Percentiles rank a stretch among this genome's conserved stretches.
Evolutionary conservation across 2,329 filamentous ascomycete species (phyloP).

Genomic region (Aspergillus glaucus): DNA sequence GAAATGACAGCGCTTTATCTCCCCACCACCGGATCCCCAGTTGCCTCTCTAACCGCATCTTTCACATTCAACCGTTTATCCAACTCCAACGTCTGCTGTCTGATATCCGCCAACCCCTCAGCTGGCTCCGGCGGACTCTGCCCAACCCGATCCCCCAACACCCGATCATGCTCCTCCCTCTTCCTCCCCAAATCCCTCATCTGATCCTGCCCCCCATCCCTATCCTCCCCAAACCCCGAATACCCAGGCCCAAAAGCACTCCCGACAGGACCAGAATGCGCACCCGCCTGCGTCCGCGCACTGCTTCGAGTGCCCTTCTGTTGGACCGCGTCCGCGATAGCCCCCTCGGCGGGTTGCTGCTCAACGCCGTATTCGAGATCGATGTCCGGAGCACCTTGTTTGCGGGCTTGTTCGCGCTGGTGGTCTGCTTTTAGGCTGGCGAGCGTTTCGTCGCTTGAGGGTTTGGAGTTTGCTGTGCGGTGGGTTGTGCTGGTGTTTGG

Average conservation of each 20-base stretch:
- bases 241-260: slow-evolving; percentile 22
- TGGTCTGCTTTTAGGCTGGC: slow-evolving; percentile 13
- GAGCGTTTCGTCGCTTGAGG: slow-evolving; percentile 22
- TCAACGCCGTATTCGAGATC: slow-evolving; percentile 32
- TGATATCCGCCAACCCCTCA: slow-evolving; percentile 14
- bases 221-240: slow-evolving; percentile 27
- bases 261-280: slow-evolving; percentile 30
- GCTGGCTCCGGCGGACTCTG: slow-evolving; percentile 14
- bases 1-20: background rate
- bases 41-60: slow-evolving; percentile 19
- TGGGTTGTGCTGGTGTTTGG: slow-evolving; percentile 16
- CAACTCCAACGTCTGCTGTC: slow-evolving; percentile 21
- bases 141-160: slow-evolving; percentile 22
- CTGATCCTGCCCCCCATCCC: slow-evolving; percentile 10
- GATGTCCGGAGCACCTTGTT: slow-evolving; percentile 18
- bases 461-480: slow-evolving; percentile 19
- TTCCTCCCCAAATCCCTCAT: slow-evolving; percentile 29
- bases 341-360: slow-evolving; percentile 29
- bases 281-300: slow-evolving; percentile 24
- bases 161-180: slow-evolving; percentile 26
- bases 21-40: slow-evolving; percentile 22
- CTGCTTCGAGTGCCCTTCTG: slow-evolving; percentile 14
- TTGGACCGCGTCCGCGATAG: slow-evolving; percentile 27
- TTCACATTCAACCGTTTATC: slow-evolving; percentile 24
- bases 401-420: slow-evolving; percentile 7